phyloP scores from a whole-genome alignment of 2,329 filamentous ascomycete genomes.

The Capronia americana region DNA sequence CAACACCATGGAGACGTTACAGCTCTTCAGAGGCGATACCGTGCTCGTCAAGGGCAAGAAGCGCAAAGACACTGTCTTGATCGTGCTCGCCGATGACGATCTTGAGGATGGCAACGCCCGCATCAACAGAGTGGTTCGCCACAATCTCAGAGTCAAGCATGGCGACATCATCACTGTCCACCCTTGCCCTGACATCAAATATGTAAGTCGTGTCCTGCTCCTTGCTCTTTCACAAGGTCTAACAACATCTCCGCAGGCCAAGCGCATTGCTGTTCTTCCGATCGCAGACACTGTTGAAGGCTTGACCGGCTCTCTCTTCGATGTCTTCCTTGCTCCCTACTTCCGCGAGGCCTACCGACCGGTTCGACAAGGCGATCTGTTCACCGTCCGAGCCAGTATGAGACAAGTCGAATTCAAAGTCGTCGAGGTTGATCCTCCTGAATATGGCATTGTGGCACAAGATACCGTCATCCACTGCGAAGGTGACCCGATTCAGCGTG shows the following conservation, averaged over 20 bases:
- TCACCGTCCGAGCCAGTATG: conserved; percentile 98
- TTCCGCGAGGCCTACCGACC: conserved; percentile 99
- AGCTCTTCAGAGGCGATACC: conserved; percentile 98
- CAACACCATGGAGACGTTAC: conserved; percentile 97
- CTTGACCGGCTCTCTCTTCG: conserved; percentile 95
- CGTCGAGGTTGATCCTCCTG: conserved; percentile 95
- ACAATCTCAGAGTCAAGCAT: conserved; percentile 98
- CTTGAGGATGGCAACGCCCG: conserved; percentile 96
- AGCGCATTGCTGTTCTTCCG: conserved; percentile 96
- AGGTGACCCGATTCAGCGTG: conserved; percentile 93
- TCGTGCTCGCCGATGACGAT: conserved; percentile 96
- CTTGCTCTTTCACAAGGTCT: conserved; percentile 1
- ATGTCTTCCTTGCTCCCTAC: conserved; percentile 98
- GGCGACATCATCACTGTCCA: conserved; percentile 97
- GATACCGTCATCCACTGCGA: conserved; percentile 99
- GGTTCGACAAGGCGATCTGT: conserved; percentile 94
- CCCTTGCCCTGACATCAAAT: conserved; percentile 99
- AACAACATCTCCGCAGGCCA: conserved; percentile 70
- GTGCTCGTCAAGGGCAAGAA: conserved; percentile 99
- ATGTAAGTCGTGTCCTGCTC: conserved; percentile 68
- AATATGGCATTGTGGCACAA: conserved; percentile 98
- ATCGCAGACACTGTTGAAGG: conserved; percentile 99
- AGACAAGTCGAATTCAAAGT: conserved; percentile 99
- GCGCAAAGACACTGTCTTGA: conserved; percentile 97
- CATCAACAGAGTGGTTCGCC: conserved; percentile 97